A percentile compares a stretch with the other conserved stretches of the same genome.
Evolutionary conservation across 2,329 filamentous ascomycete genomes (phyloP).

Genomic region (Sporothrix brunneoviolacea): DNA sequence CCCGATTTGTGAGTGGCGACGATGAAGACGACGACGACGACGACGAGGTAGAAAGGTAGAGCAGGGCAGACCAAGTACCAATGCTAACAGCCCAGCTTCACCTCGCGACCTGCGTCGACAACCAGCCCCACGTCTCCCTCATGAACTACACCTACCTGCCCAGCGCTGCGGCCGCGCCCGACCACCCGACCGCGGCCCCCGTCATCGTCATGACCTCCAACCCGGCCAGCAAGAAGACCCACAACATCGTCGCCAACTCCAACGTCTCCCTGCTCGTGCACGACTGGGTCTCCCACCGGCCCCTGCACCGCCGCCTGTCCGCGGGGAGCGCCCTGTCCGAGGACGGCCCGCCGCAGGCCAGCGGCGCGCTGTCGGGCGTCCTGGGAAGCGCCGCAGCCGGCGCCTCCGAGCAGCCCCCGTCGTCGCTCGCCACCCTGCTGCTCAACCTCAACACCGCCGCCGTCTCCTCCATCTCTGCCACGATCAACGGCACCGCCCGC

Average conservation of each 20-base stretch:
- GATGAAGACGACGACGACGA: background rate
- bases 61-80: too few relatives aligned
- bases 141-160: constrained; percentile 99
- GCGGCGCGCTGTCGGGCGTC: background rate
- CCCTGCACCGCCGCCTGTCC: constrained; percentile 60
- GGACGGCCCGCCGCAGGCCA: background rate
- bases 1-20: constrained; percentile 69
- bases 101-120: constrained; percentile 79
- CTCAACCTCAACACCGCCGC: constrained; percentile 87
- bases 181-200: constrained; percentile 32
- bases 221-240: constrained; percentile 68
- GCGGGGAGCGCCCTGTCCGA: constrained; percentile 50
- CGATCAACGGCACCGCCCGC: constrained; percentile 81
- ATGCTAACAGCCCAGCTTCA: constrained; percentile 65
- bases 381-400: constrained; percentile 30
- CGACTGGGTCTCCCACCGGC: constrained; percentile 91
- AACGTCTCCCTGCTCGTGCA: constrained; percentile 92
- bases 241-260: constrained; percentile 76
- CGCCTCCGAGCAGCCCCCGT: constrained; percentile 51
- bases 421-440: constrained; percentile 73
- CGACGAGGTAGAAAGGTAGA: too few relatives aligned
- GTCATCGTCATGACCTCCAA: constrained; percentile 94
- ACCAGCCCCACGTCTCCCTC: constrained; percentile 83
- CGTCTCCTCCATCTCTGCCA: constrained; percentile 81
- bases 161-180: constrained; percentile 56